These are phyloP conservation scores for Botrytis elliptica DNA, from an alignment of 2,329 filamentous ascomycete genomes.

Conservation along the genomic window DNA sequence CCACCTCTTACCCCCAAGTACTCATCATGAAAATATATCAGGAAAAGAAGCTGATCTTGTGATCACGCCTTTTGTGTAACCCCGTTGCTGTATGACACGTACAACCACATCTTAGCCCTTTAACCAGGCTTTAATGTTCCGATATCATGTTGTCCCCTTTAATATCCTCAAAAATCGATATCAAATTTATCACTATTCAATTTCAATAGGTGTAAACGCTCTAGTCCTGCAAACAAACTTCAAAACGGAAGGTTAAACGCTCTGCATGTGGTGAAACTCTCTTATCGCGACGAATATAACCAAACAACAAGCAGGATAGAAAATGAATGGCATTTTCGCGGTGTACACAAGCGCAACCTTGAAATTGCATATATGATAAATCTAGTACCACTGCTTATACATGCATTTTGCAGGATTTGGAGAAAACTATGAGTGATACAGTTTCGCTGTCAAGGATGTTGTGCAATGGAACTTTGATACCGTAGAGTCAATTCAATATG, in stretches of 20 bases:
- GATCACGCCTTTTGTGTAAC: neutral
- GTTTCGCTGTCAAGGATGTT: neutral
- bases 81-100: neutral
- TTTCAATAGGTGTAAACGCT: neutral
- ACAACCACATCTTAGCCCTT: neutral
- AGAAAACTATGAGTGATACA: neutral
- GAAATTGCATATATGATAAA: slow-evolving; percentile 5
- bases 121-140: slow-evolving; percentile 2
- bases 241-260: slow-evolving; percentile 5
- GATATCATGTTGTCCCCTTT: neutral
- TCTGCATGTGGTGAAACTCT: slow-evolving; percentile 5
- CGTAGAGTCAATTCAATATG: neutral
- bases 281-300: neutral
- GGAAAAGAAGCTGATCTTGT: neutral
- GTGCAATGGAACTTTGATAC: neutral
- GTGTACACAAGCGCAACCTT: neutral
- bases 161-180: neutral
- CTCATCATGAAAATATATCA: neutral
- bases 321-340: neutral
- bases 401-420: neutral
- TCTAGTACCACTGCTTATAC: neutral
- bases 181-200: neutral
- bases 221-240: neutral
- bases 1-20: neutral
- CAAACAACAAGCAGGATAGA: neutral